phyloP scores from a whole-genome alignment of 1,284 basidiomycete species.

The Rhodotorula mucilaginosa region DNA sequence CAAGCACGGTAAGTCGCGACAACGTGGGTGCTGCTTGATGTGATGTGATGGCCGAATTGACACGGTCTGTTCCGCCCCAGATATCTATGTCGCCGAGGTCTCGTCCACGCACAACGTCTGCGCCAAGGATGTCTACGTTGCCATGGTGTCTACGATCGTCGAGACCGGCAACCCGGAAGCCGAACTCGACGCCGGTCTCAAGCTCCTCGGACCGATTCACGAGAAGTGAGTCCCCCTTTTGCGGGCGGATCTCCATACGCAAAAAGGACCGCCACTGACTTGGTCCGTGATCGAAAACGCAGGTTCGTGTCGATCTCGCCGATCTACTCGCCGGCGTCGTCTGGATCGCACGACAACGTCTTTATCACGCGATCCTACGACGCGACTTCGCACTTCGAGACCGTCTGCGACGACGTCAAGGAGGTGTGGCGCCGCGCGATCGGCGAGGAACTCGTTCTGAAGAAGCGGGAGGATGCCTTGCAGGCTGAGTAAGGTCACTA shows the following conservation, averaged over 20 bases:
- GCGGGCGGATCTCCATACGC: not conserved
- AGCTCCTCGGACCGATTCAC: conserved; percentile 86
- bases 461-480: conserved; percentile 60
- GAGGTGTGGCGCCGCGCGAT: conserved; percentile 86
- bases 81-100: conserved; percentile 98
- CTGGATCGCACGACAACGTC: conserved; percentile 72
- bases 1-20: conserved; percentile 70
- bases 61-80: conserved; percentile 53
- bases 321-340: conserved; percentile 82
- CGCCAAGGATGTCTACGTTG: conserved; percentile 89
- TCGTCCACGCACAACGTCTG: conserved; percentile 97
- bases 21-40: not conserved
- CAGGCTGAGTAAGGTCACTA: conserved; percentile 21
- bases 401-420: conserved; percentile 71
- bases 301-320: conserved; percentile 89
- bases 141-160: conserved; percentile 97
- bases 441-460: conserved; percentile 70
- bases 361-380: conserved; percentile 98
- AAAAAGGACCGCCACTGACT: not conserved
- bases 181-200: conserved; percentile 87
- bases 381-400: conserved; percentile 96
- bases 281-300: not conserved
- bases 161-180: conserved; percentile 91
- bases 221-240: conserved; percentile 70
- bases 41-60: not conserved